Evolutionary conservation across 257 asterid species (phyloP).

Genomic region (Eucommia ulmoides): DNA sequence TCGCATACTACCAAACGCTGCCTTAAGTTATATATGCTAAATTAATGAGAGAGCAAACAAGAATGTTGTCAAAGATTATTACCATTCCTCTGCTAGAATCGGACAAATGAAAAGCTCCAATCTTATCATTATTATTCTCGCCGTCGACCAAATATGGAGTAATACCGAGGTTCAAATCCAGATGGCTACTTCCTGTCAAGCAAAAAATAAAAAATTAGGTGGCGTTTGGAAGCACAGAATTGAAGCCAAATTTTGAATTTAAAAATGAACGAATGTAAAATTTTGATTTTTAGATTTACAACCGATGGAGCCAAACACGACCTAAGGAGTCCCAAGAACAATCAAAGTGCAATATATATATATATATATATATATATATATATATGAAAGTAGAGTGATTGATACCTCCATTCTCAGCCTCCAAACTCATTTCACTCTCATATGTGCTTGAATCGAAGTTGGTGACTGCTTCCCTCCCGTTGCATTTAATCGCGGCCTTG

Average conservation of each 20-base stretch:
- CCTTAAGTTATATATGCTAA: no score
- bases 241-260: background rate
- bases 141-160: constrained; percentile 26
- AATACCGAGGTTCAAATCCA: constrained; percentile 65
- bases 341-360: background rate
- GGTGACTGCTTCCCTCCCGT: constrained; percentile 87
- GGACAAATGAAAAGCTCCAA: constrained; percentile 18
- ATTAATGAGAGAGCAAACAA: no score
- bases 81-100: constrained; percentile 39
- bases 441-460: constrained; percentile 68
- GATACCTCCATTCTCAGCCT: constrained; percentile 42
- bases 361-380: no score
- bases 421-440: constrained; percentile 38
- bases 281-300: background rate
- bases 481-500: constrained; percentile 83
- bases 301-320: no score
- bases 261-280: background rate
- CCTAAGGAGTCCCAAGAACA: no score
- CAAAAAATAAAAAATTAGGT: background rate
- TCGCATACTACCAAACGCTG: no score
- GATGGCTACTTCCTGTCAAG: constrained; percentile 20
- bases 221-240: background rate
- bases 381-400: background rate
- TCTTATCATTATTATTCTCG: constrained; percentile 23
- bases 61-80: no score